These are phyloP conservation scores for Phytophthora cajani DNA, from an alignment of 352 stramenopile genomes.

Conservation along the genomic window DNA sequence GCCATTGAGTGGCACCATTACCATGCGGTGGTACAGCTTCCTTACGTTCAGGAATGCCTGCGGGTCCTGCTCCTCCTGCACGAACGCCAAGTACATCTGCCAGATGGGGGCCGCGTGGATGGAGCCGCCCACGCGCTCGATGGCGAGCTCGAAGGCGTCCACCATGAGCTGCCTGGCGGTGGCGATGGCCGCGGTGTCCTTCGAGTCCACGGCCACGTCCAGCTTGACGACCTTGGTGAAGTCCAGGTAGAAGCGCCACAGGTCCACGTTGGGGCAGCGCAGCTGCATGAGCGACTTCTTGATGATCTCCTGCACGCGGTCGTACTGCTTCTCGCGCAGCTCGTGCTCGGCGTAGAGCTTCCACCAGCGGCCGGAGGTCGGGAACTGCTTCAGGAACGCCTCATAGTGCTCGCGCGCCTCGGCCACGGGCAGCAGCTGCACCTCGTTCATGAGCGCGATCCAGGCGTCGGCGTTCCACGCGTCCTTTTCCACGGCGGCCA, in stretches of 20 bases:
- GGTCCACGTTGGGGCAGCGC: slow-evolving; percentile 80
- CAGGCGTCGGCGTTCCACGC: slow-evolving; percentile 81
- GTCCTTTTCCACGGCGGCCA: slow-evolving; percentile 59
- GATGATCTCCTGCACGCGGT: slow-evolving; percentile 88
- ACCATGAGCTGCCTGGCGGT: slow-evolving; percentile 78
- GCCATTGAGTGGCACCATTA: slow-evolving; percentile 75
- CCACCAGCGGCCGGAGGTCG: slow-evolving; percentile 86
- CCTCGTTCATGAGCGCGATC: slow-evolving; percentile 82
- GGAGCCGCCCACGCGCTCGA: slow-evolving; percentile 84
- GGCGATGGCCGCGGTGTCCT: slow-evolving; percentile 62
- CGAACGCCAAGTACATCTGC: slow-evolving; percentile 83
- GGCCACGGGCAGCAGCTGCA: slow-evolving; percentile 64
- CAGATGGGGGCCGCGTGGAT: slow-evolving; percentile 83
- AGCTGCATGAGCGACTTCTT: slow-evolving; percentile 89
- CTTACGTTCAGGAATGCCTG: slow-evolving; percentile 80
- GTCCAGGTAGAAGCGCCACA: slow-evolving; percentile 90
- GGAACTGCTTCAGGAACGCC: slow-evolving; percentile 72
- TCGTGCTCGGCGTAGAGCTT: slow-evolving; percentile 89
- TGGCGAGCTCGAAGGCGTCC: slow-evolving; percentile 83
- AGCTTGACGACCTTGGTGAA: slow-evolving; percentile 89
- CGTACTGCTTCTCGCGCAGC: slow-evolving; percentile 84
- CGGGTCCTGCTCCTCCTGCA: slow-evolving; percentile 78
- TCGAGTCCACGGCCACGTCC: slow-evolving; percentile 72
- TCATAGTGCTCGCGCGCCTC: slow-evolving; percentile 83
- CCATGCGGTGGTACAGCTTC: slow-evolving; percentile 87